phyloP scores from a whole-genome alignment of 305 asterid species.

The Andrographis paniculata region DNA sequence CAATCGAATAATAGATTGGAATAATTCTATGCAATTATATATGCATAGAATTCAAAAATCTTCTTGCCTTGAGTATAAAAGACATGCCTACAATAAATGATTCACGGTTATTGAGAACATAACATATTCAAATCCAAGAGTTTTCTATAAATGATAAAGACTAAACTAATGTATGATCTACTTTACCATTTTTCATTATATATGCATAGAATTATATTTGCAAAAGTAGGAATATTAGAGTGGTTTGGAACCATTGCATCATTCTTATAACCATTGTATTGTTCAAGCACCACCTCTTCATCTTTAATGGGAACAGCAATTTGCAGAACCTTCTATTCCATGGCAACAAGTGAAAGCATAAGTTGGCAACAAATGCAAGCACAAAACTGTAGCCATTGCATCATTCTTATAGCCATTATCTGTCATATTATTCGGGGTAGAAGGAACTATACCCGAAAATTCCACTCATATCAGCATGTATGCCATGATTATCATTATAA shows the following conservation, averaged over 20 bases:
- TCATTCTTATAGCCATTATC: slow-evolving; percentile 17
- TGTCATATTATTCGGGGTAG: neutral
- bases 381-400: slow-evolving; percentile 40
- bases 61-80: slow-evolving; percentile 92
- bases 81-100: slow-evolving; percentile 71
- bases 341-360: neutral
- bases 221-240: slow-evolving; percentile 95
- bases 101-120: neutral
- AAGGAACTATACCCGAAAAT: neutral
- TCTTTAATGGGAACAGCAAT: slow-evolving; percentile 73
- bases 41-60: slow-evolving; percentile 86
- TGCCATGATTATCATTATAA: too few species aligned
- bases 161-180: slow-evolving; percentile 12
- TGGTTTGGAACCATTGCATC: slow-evolving; percentile 86
- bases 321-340: slow-evolving; percentile 76
- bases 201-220: slow-evolving; percentile 57
- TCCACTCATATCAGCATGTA: neutral
- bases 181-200: slow-evolving; percentile 99
- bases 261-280: slow-evolving; percentile 82
- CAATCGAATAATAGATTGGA: too few species aligned
- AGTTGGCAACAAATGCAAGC: neutral
- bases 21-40: too few species aligned
- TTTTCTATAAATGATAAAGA: neutral
- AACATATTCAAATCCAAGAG: neutral
- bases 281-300: slow-evolving; percentile 91